Percentiles rank a stretch among this genome's conserved stretches.
phyloP scores from a whole-genome alignment of 345 rosid genomes.

The Lumnitzera racemosa region DNA sequence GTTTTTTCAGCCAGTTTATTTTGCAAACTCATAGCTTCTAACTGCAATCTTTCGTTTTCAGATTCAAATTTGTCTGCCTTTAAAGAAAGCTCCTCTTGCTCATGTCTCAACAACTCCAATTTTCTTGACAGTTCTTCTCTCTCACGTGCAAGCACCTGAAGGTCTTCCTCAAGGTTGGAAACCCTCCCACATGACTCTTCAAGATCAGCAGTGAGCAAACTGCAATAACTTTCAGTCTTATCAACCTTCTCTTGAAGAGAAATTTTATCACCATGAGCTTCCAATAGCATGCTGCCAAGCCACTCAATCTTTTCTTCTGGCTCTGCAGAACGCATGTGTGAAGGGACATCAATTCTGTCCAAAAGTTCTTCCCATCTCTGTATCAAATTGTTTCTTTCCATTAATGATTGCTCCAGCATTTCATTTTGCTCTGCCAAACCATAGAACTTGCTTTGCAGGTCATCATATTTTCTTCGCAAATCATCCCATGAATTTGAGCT shows the following conservation, averaged over 20 bases:
- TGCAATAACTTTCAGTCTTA: slow-evolving; percentile 50
- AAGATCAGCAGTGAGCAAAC: slow-evolving; percentile 54
- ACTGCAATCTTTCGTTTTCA: slow-evolving; percentile 50
- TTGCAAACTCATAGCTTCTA: slow-evolving; percentile 41
- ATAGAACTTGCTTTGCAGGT: slow-evolving; percentile 81
- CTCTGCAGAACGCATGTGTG: slow-evolving; percentile 60
- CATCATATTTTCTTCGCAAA: slow-evolving; percentile 76
- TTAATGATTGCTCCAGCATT: slow-evolving; percentile 93
- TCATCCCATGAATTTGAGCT: slow-evolving; percentile 56
- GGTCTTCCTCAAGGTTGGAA: slow-evolving; percentile 44
- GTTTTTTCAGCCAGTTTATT: slow-evolving; percentile 43
- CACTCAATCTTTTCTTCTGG: slow-evolving; percentile 80
- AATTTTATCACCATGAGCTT: slow-evolving; percentile 49
- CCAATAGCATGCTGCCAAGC: slow-evolving; percentile 63
- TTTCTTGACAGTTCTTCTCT: slow-evolving; percentile 50
- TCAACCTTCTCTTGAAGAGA: slow-evolving; percentile 60
- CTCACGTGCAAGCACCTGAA: slow-evolving; percentile 40
- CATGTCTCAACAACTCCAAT: slow-evolving; percentile 36
- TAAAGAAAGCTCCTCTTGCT: slow-evolving; percentile 37
- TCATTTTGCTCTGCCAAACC: slow-evolving; percentile 96
- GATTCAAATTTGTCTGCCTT: slow-evolving; percentile 40
- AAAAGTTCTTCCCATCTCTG: slow-evolving; percentile 90
- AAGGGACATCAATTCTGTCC: slow-evolving; percentile 58
- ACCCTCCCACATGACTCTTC: slow-evolving; percentile 48
- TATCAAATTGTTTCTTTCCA: slow-evolving; percentile 79